These are phyloP conservation scores for Melanogaster broomeanus DNA, from an alignment of 768 basidiomycete species.

Conservation along the genomic window DNA sequence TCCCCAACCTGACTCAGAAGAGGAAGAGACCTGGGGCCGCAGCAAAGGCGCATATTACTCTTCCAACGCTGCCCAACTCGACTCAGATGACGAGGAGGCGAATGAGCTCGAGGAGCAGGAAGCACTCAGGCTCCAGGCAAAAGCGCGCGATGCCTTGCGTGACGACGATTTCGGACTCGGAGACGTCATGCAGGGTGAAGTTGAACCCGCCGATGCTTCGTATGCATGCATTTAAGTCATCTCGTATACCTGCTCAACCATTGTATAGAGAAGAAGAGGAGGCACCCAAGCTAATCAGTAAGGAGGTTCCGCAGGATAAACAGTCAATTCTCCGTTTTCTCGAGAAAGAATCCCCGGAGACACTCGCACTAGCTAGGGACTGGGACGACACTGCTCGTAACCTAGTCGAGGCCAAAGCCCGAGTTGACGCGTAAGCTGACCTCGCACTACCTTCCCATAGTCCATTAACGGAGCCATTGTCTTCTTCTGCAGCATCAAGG, in stretches of 20 bases:
- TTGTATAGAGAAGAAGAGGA: constrained; percentile 17
- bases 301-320: constrained; percentile 53
- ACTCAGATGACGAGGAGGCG: constrained; percentile 87
- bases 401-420: constrained; percentile 53
- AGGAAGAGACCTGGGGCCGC: constrained; percentile 75
- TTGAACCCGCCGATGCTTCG: constrained; percentile 28
- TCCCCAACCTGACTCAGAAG: constrained; percentile 23
- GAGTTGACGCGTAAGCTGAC: constrained; percentile 53
- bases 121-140: constrained; percentile 75
- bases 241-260: neutral
- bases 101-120: constrained; percentile 89
- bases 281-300: neutral
- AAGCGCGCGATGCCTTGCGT: constrained; percentile 65
- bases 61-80: constrained; percentile 77
- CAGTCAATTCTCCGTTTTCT: constrained; percentile 62
- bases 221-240: constrained; percentile 11
- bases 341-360: constrained; percentile 75
- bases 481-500: constrained; percentile 44
- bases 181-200: constrained; percentile 48
- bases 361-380: constrained; percentile 78
- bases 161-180: constrained; percentile 87
- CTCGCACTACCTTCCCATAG: neutral
- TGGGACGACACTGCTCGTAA: constrained; percentile 71
- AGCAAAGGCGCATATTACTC: constrained; percentile 84
- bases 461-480: neutral